Evolutionary conservation across 2,329 filamentous ascomycete species (phyloP).

Genomic region (Cytospora leucostoma): DNA sequence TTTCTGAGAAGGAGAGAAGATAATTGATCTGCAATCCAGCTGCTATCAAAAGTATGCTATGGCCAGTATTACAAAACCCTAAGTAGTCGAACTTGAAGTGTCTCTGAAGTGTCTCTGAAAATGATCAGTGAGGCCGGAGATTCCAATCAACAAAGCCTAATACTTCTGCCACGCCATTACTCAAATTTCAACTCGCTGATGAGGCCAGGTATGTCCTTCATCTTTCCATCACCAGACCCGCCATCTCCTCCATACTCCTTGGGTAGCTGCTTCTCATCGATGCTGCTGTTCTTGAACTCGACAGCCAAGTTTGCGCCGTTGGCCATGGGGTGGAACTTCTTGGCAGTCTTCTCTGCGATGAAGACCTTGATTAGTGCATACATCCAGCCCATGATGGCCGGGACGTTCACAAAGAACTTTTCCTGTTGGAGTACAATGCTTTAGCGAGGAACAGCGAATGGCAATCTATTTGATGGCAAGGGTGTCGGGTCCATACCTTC

Average conservation of each 20-base stretch:
- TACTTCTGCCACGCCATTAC: constrained; percentile 1
- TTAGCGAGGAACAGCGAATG: not conserved
- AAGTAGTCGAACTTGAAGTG: not conserved
- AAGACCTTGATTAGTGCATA: constrained; percentile 76
- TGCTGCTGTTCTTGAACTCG: constrained; percentile 57
- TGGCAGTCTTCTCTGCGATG: constrained; percentile 70
- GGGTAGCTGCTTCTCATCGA: constrained; percentile 65
- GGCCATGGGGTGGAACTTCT: constrained; percentile 77
- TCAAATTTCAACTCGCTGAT: constrained; percentile 25
- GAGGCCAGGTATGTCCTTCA: constrained; percentile 25
- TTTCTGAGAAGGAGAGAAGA: not conserved
- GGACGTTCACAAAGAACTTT: constrained; percentile 97
- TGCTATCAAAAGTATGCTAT: not conserved
- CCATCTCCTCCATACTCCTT: constrained; percentile 78
- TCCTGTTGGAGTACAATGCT: constrained; percentile 40
- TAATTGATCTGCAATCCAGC: not conserved
- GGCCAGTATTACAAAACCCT: not conserved
- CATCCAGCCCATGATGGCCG: constrained; percentile 86
- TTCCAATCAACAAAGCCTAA: not conserved
- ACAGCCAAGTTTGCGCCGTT: constrained; percentile 70
- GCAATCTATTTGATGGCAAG: no score
- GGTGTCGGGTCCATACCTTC: constrained; percentile 43
- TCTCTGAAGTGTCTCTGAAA: no score
- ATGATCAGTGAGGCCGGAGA: not conserved
- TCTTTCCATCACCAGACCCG: constrained; percentile 26